These are phyloP conservation scores for Tephrocybe sp. DNA, from an alignment of 768 basidiomycete species.

Conservation along the genomic window DNA sequence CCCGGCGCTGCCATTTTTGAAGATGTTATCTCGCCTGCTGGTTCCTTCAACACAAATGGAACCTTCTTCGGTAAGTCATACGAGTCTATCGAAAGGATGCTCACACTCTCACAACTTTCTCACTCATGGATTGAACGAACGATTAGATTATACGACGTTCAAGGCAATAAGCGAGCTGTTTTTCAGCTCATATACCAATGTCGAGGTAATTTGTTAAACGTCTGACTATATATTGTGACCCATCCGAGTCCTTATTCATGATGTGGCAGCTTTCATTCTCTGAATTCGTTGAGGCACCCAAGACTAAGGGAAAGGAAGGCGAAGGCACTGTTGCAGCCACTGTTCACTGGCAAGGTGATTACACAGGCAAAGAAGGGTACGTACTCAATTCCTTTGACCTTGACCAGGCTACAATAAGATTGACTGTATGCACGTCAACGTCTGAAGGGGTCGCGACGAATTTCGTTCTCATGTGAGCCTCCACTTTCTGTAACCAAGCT, in stretches of 20 bases:
- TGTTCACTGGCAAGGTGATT: conserved; percentile 6
- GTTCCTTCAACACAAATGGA: conserved; percentile 7
- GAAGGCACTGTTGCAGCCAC: conserved; percentile 7
- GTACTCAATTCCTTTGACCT: background rate
- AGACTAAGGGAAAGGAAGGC: conserved; percentile 3
- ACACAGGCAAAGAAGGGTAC: conserved; percentile 5
- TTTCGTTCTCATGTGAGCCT: conserved; percentile 6
- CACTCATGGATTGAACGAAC: too few relatives aligned
- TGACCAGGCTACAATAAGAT: background rate
- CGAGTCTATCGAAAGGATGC: background rate
- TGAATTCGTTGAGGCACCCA: conserved; percentile 4
- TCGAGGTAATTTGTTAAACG: background rate
- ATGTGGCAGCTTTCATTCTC: background rate
- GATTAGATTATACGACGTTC: conserved; percentile 1
- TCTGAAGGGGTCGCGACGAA: conserved; percentile 3
- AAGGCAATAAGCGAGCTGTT: conserved; percentile 3
- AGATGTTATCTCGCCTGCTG: conserved; percentile 5
- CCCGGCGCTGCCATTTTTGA: conserved; percentile 6
- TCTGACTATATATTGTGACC: background rate
- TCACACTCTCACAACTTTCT: too few relatives aligned
- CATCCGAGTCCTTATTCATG: background rate
- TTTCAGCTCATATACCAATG: conserved; percentile 1
- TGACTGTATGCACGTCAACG: background rate
- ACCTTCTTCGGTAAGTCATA: background rate
- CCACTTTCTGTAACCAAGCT: too few relatives aligned